Evolutionary conservation across 768 basidiomycete species (phyloP), one percentile per base, ranked within the genome.

Genomic region (Lyophyllum atratum): DNA sequence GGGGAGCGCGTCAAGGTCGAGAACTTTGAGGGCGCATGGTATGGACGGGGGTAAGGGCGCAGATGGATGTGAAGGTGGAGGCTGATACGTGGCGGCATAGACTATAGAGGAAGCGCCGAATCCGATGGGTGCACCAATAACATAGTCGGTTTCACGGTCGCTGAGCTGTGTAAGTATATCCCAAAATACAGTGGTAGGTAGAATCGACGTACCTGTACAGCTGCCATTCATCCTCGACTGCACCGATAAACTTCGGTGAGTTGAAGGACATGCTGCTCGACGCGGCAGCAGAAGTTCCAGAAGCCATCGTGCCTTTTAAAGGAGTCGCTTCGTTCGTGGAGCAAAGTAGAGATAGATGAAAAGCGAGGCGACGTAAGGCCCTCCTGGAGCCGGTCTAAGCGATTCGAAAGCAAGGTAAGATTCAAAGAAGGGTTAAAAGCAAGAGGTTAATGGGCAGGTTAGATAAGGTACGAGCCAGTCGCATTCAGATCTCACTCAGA

Each of bases 101-200:
- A 98, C 95, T 54, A 89, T 90, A 0, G 95, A 96, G 3, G 93
- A 94, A 2, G 95, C 90, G 19, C 95, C 95, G 64, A 90, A 95
- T 1, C 95, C 94, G 50, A 95, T 93, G 19, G 92, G 83, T 8
- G 80, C 71, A 15, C 90, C 91, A 34, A 91, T 79, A 19, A 80
- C 81, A 66, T 95, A 95, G 76, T 95, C 92, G 12, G 74, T 62
- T 1, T 84, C 75, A 59, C 80, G 70, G 67, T 92, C 89, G 65
- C 92, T 92, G 68, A 57, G 26, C 47, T 31, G 55, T 42, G 29
- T 63, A 39, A 60, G 59, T 57, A 28, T 55, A 56, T 46, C 39
- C 25, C 45, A 37, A 45, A 34, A 37, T 48, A 46, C 8, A 43
- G 44, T 46, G 34, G 49, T 53, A 15, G 3, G 29, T 24, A 19